Base-by-base conservation (phyloP, 345 rosid species). In the Lenwebbia sp. region DNA sequence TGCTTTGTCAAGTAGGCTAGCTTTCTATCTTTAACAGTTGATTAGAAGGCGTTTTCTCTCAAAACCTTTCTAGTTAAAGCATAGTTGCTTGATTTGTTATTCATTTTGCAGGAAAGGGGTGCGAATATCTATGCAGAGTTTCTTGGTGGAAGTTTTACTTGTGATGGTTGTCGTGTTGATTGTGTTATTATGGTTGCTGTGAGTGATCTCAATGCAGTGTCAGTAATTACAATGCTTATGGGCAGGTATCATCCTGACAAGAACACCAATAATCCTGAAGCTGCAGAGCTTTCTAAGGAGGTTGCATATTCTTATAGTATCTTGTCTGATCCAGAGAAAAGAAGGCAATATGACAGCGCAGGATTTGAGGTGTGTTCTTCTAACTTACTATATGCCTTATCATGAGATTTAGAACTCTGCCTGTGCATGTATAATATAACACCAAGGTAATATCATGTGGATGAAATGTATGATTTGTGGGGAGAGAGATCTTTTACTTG, bases 191-290 rank as follows among this genome's bases (percentile, higher is more conserved):
- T 33, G 78, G 44, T 65, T 4, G 44, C 44, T 33, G 78, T 65
- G 78, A 65, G 44, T 33, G 44, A 65, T 65, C 23, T 65, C 25
- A 33, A 8, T 65, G 78, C 78, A 33, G 13, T 65, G 44, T 65
- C 3, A 1, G 78, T 33, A 33, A 65, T 21, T 25, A 33, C 60
- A 19, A 17, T 28, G 50, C 21, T 26, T 49, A 28, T n/a, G 60
- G 82, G 84, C 87, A 98, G 99, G 92, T 98, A 96, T 89, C 99
- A 98, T 93, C 99, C 99, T 33, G 99, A 98, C 88, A 98, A 98
- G 93, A 98, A 98, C 90, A 96, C 92, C 40, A 93, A 89, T 89
- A 96, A 96, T 88, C 99, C 99, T 3, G 98, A 98, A 88, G 99
- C 99, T 82, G 92, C 98, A 21, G 99, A 98, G 50, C 94, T 89